Percentiles rank a stretch among this genome's conserved stretches.
Evolutionary conservation across 164 flowering plant genomes (phyloP).

Genomic region (Dillenia turbinata): DNA sequence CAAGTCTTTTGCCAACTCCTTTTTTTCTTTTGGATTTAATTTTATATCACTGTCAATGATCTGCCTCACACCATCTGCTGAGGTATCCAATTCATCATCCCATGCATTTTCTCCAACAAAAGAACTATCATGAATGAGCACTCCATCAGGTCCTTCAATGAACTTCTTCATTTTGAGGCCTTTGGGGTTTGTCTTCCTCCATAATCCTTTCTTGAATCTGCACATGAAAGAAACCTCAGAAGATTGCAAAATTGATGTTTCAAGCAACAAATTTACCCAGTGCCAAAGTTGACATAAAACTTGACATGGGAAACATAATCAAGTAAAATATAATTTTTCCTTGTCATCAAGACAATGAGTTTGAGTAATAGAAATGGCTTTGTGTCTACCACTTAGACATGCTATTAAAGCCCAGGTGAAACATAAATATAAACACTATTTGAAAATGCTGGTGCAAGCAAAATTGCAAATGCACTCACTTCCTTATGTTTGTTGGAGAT

Average conservation of each 20-base stretch:
- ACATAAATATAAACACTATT: not conserved
- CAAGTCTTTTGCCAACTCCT: slow-evolving; percentile 45
- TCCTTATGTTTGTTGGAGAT: slow-evolving; percentile 64
- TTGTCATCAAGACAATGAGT: too few relatives aligned
- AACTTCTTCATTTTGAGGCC: slow-evolving; percentile 85
- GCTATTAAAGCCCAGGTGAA: not conserved
- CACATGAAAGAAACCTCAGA: slow-evolving; percentile 1
- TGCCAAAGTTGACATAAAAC: too few relatives aligned
- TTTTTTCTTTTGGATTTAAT: slow-evolving; percentile 44
- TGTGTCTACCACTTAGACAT: too few relatives aligned
- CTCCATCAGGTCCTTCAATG: slow-evolving; percentile 74
- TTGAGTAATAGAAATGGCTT: too few relatives aligned
- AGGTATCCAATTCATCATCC: slow-evolving; percentile 64
- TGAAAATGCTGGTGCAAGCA: not conserved
- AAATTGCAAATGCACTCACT: slow-evolving; percentile 33
- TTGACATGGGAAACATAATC: too few relatives aligned
- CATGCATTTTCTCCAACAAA: slow-evolving; percentile 96
- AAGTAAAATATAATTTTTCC: too few relatives aligned
- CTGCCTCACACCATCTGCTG: slow-evolving; percentile 35
- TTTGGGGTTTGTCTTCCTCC: slow-evolving; percentile 93
- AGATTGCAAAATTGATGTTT: too few relatives aligned
- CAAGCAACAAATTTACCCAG: too few relatives aligned
- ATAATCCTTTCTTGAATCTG: slow-evolving; percentile 78
- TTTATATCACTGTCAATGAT: slow-evolving; percentile 40
- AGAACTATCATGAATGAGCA: slow-evolving; percentile 64